Evolutionary conservation across 78 protist species (phyloP), one percentile per base, ranked within the genome.

Genomic region (Speleostelium caveatum): DNA sequence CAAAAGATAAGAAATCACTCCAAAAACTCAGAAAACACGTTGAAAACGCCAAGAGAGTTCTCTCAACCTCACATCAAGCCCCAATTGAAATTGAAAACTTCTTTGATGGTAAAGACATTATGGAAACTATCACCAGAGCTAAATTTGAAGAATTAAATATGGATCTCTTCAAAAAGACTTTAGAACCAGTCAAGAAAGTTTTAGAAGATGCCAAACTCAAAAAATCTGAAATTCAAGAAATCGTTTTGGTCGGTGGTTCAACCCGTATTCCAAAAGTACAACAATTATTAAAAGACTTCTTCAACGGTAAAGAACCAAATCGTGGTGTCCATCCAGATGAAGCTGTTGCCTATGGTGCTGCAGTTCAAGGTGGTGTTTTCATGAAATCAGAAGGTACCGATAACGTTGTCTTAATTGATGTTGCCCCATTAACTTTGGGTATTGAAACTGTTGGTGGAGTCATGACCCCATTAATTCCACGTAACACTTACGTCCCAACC

Each of bases 341-440:
- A 95, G 99, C 99, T 41, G 99, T 99, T 0, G 99, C 99, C 53
- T 96, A 87, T 93, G 98, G 99, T 32, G 99, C 99, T 0, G 99
- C 99, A 42, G 98, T 98, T 10, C 99, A 99, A 94, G 99, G 98
- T 24, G 99, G 97, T 24, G 93, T 98, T 30, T 94, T 99, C 26
- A 32, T 96, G 60, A 88, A 71, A 16, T 73, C n/a, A n/a, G n/a
- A n/a, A n/a, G n/a, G n/a, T n/a, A 77, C 42, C 33, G 12, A 60
- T n/a, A n/a, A n/a, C n/a, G 63, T 98, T 36, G 95, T 98, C 51
- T 95, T 98, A n/a, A 75, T 98, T 56, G 99, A 98, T 91, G 99
- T 98, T 12, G 93, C 99, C 16, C 99, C 99, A 22, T 95, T 99
- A n/a, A 94, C 99, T 22, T 92, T 99, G 36, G 99, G 99, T 36